Percentiles rank a stretch among this genome's conserved stretches.
phyloP scores from a whole-genome alignment of 2,329 filamentous ascomycete genomes.

The Aspergillus awamori region DNA sequence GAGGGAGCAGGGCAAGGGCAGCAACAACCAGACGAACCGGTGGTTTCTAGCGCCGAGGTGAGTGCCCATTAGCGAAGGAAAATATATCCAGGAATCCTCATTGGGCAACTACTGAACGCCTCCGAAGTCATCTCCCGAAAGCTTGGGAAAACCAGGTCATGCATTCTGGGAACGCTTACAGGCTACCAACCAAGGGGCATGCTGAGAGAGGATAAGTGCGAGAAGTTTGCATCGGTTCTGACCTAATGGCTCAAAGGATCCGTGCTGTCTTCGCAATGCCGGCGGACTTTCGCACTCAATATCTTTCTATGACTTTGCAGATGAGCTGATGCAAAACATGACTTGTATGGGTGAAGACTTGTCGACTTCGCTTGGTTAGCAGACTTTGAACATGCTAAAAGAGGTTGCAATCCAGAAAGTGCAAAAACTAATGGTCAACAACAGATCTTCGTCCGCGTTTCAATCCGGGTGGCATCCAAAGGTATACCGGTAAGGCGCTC shows the following conservation, averaged over 20 bases:
- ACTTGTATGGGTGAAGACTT: not conserved
- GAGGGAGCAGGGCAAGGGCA: constrained; percentile 13
- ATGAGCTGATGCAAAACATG: not conserved
- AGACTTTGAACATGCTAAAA: not conserved
- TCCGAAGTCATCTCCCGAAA: constrained; percentile 2
- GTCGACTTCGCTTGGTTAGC: not conserved
- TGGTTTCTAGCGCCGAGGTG: constrained; percentile 25
- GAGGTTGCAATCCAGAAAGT: not conserved
- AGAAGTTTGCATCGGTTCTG: not conserved
- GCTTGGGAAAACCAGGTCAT: not conserved
- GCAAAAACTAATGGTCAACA: not conserved
- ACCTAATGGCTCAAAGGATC: not conserved
- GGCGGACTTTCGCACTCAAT: not conserved
- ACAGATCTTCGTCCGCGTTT: not conserved
- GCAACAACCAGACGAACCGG: constrained; percentile 13
- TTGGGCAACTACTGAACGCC: constrained; percentile 20
- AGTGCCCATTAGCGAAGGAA: constrained; percentile 19
- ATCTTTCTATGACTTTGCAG: not conserved
- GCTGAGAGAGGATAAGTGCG: not conserved
- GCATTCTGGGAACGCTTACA: not conserved
- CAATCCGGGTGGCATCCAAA: too few relatives aligned
- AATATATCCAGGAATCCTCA: constrained; percentile 26
- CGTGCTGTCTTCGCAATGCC: not conserved
- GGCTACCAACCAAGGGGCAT: not conserved
- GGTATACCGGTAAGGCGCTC: not conserved